Evolutionary conservation across 345 rosid species (phyloP).

Genomic region (Aurinia saxatilis): DNA sequence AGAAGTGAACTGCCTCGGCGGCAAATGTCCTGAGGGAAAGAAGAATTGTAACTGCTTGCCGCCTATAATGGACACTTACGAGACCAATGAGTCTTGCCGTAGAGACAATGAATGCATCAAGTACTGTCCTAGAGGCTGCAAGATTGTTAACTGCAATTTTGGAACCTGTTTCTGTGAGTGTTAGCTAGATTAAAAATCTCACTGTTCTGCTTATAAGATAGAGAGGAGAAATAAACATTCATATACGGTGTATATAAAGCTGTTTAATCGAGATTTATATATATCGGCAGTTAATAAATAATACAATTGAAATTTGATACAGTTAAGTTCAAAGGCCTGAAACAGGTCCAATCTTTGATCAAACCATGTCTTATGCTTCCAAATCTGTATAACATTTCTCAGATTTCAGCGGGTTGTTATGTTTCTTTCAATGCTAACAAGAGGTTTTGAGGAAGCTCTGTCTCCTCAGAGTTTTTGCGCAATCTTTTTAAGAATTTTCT

Average conservation of each 20-base stretch:
- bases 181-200: neutral
- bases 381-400: constrained; percentile 6
- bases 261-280: too few relatives aligned
- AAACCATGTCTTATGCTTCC: neutral
- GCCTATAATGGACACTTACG: neutral
- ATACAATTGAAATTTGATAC: constrained; percentile 5
- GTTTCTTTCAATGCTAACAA: constrained; percentile 17
- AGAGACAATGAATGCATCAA: neutral
- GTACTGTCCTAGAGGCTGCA: neutral
- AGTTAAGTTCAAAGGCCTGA: neutral
- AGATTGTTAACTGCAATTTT: neutral
- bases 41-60: neutral
- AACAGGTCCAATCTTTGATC: neutral
- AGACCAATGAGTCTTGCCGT: neutral
- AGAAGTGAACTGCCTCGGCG: neutral
- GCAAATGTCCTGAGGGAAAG: neutral
- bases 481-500: constrained; percentile 46
- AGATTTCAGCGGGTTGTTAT: neutral
- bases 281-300: neutral
- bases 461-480: constrained; percentile 13
- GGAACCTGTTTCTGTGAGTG: neutral
- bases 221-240: neutral
- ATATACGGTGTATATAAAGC: neutral
- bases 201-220: neutral
- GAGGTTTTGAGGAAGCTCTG: constrained; percentile 14